Evolutionary conservation across 805 yeast species (phyloP), one percentile per base, ranked within the genome.

Genomic region (Candida saitoana): DNA sequence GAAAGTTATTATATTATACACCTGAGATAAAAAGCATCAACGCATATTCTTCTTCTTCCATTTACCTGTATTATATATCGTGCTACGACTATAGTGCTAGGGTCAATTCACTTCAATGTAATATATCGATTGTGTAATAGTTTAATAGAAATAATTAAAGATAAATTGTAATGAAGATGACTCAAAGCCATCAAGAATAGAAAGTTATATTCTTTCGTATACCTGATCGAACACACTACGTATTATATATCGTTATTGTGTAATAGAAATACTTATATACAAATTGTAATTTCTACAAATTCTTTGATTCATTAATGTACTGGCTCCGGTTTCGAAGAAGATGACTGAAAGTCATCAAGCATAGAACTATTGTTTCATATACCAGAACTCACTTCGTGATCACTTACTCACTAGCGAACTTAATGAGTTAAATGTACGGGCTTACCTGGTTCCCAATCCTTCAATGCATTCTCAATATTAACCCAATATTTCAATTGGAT

Each of bases 401-500:
- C n/a, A n/a, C n/a, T n/a, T n/a, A n/a, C n/a, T n/a, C 4, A 22
- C 5, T 36, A 6, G 18, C 25, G 6, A 14, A 5, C 20, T 18
- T 56, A 82, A 56, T 83, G 88, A n/a, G 83, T 77, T 52, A 84
- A 61, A 40, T 71, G 76, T 3, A 82, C 77, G 3, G 82, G 80
- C 54, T 77, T 74, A 16, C 87, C 87, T 1, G 82, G 78, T 49
- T 81, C 84, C 91, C 93, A 84, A 38, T 83, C 88, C 60, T 77
- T 80, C 34, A 89, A 73, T 4, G 87, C 88, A 32, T 74, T 74
- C 38, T 78, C 78, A 25, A 91, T 79, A 56, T 86, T 90, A 38
- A 73, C 71, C 95, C 96, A 89, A 58, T 89, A 91, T 59, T 86
- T 86, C 47, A 91, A 65, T 48, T 76, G 77, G 18, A 88, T 77